A percentile compares a stretch with the other conserved stretches of the same genome.
Conservation (phyloP, 306 rosid genomes). For the Cucurbita moschata region DNA sequence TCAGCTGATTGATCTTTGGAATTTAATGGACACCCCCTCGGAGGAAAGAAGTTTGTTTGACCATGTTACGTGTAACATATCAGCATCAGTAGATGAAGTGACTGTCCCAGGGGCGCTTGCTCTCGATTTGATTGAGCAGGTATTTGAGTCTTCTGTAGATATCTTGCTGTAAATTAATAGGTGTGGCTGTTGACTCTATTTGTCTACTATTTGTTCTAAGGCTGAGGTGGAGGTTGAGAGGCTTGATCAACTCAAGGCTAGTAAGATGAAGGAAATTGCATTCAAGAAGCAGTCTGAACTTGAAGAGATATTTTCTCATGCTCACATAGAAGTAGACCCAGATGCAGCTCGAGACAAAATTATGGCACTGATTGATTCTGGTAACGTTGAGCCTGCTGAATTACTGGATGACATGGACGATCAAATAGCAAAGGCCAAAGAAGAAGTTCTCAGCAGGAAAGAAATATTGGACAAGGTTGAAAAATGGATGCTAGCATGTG, state of each 20-base stretch:
- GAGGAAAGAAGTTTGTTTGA: slow-evolving; percentile 86
- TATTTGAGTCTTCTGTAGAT: neutral
- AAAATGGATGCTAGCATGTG: slow-evolving; percentile 99
- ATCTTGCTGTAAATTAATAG: neutral
- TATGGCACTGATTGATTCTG: slow-evolving; percentile 73
- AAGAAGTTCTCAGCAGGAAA: slow-evolving; percentile 86
- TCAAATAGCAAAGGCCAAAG: slow-evolving; percentile 80
- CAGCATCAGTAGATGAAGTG: slow-evolving; percentile 96
- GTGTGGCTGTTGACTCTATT: slow-evolving; percentile 6
- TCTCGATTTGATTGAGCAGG: slow-evolving; percentile 35
- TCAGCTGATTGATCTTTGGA: slow-evolving; percentile 83
- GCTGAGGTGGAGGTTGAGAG: slow-evolving; percentile 98
- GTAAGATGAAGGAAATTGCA: slow-evolving; percentile 99
- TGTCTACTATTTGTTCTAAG: slow-evolving; percentile 16
- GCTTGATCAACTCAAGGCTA: slow-evolving; percentile 89
- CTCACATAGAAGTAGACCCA: slow-evolving; percentile 77
- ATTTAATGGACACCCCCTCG: slow-evolving; percentile 87
- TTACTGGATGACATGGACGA: slow-evolving; percentile 90
- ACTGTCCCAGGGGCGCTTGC: slow-evolving; percentile 95
- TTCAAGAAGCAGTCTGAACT: slow-evolving; percentile 91
- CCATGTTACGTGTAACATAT: slow-evolving; percentile 90
- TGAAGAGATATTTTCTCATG: slow-evolving; percentile 68
- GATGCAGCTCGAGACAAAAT: slow-evolving; percentile 88
- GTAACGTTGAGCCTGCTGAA: slow-evolving; percentile 71
- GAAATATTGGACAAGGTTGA: slow-evolving; percentile 99